Evolutionary conservation across 176 grass and related monocot species (phyloP), one percentile per base, ranked within the genome.

Genomic region (Oryza glumipatula): DNA sequence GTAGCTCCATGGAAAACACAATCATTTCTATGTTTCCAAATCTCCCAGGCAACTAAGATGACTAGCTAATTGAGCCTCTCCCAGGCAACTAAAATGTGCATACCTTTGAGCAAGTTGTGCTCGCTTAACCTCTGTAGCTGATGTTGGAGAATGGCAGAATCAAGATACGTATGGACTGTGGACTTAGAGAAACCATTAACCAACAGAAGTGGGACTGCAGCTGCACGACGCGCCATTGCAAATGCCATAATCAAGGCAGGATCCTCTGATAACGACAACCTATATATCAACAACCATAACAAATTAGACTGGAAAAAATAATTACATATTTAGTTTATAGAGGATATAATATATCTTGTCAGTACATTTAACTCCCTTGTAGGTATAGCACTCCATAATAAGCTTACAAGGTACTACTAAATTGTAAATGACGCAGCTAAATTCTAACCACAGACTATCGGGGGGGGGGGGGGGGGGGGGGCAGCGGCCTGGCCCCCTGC

Each of bases 181-280:
- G 96, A 98, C 87, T 86, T 87, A 82, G 95, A 98, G 67, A 93
- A 94, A 46, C 96, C 96, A 74, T 98, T 95, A 38, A 98, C 91
- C 81, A 98, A 87, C 69, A 98, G 77, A 91, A 98, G 85, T 78
- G 96, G 96, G 64, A 98, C 91, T 14, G 91, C 96, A 58, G 96
- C 96, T 77, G 96, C 87, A 70, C 92, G 96, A 38, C 96, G 85
- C 47, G 96, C 87, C 89, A 94, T 90, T 32, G 96, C 89, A 81
- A 98, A 98, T 11, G 93, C 91, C 96, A 98, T 98, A 78, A 88
- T 92, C 89, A 98, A 60, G 56, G 91, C 70, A 36, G 93, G 83
- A 21, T 98, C 91, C 21, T 98, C 93, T 73, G 88, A 89, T 36
- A 98, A 65, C 49, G 93, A 85, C 69, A 98, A 72, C 92, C 94